Base-by-base conservation (phyloP, 352 stramenopile species). In the Globisporangium cystogenes region DNA sequence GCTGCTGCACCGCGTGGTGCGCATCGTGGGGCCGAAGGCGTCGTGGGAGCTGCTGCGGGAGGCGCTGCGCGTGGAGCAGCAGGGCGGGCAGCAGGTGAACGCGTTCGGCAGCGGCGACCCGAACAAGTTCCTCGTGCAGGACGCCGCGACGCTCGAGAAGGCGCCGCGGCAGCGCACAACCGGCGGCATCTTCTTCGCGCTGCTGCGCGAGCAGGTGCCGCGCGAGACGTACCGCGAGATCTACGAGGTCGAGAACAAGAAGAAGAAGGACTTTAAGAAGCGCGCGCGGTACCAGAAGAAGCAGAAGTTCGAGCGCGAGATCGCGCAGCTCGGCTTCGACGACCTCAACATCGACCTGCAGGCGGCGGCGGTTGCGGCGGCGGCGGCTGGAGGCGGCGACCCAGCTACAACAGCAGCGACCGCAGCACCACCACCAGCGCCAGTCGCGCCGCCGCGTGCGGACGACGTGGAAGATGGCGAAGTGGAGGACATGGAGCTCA, bases 191-290 rank as follows among this genome's bases (percentile, higher is more conserved):
- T 92, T 76, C 53, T 77, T 92, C 42, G 67, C 72, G 39, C 66
- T 90, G 31, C 62, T 92, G 24, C 81, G 84, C 46, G 68, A 78
- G 0, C 67, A 76, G 36, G 81, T 88, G 68, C 52, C 70, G 0
- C 80, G 77, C 43, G 78, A 92, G 21, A 65, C 67, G 50, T 92
- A 92, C 59, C 74, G 76, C 20, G 63, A 78, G 16, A 89, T 92
- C 52, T 92, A 89, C 53, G 76, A 81, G 52, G 63, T 92, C 18
- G 81, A 92, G 53, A 69, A 83, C 35, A 52, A 70, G 33, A 72
- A 84, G 50, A 92, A 92, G 63, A 89, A 92, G 59, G 74, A 86
- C 29, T 62, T 65, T 35, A 85, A 86, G 65, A 87, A 87, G 48
- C 67, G 69, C 3, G 59, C 72, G 39, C 65, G 69, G 41, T 63